A percentile compares a stretch with the other conserved stretches of the same genome.
These are phyloP conservation scores for Pleodorina starrii DNA, from an alignment of 139 green algal species.

Conservation along the genomic window DNA sequence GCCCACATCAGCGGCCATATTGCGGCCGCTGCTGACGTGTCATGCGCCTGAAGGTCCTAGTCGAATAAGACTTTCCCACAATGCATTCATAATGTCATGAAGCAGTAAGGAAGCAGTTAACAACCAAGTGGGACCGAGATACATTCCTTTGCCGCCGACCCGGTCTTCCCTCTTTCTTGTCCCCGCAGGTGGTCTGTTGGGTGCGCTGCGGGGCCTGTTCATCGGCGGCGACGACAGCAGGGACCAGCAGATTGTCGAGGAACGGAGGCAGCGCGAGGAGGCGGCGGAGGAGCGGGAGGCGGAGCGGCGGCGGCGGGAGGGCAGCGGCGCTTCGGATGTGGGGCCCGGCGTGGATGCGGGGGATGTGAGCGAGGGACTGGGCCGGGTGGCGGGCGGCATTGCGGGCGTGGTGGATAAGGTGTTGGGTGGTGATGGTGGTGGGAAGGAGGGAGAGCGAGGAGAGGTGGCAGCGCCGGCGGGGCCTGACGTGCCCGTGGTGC, in stretches of 20 bases:
- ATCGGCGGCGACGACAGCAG: not conserved
- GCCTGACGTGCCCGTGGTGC: not conserved
- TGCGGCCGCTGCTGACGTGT: too few species aligned
- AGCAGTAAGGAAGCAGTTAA: too few species aligned
- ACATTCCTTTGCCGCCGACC: too few species aligned
- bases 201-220: not conserved
- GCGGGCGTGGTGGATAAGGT: not conserved
- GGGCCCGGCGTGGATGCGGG: not conserved
- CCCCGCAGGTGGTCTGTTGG: constrained; percentile 1
- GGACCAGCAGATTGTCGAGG: too few species aligned
- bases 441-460: not conserved
- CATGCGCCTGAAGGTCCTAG: too few species aligned
- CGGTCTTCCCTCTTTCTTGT: not conserved
- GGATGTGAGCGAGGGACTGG: not conserved
- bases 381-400: not conserved
- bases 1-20: too few species aligned
- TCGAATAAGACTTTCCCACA: too few species aligned
- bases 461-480: not conserved
- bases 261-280: not conserved
- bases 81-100: too few species aligned
- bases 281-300: not conserved
- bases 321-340: not conserved
- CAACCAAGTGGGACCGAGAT: too few species aligned
- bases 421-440: not conserved
- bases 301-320: not conserved